Percentiles rank a stretch among this genome's conserved stretches.
phyloP scores from a whole-genome alignment of 495 filamentous ascomycete species.

The Evansstolkia leycettana region DNA sequence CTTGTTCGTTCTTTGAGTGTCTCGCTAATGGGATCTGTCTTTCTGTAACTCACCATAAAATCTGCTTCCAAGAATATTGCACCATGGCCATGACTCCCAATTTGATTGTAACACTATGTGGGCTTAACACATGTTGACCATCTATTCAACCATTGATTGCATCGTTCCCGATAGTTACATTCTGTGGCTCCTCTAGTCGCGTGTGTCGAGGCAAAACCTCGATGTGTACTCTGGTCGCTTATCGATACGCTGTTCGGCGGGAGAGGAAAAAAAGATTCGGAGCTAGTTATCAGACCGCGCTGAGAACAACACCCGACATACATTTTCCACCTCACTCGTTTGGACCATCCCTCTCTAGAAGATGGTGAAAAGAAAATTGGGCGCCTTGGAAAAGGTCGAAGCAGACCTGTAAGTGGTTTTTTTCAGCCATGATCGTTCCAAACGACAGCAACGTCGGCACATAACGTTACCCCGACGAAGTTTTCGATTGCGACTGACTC shows the following conservation, averaged over 20 bases:
- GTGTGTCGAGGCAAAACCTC: neutral
- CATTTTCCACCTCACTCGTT: slow-evolving; percentile 1
- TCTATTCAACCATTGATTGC: too few relatives aligned
- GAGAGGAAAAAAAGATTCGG: slow-evolving; percentile 31
- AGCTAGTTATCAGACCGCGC: slow-evolving; percentile 8
- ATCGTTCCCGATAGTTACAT: too few relatives aligned
- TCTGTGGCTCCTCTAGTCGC: slow-evolving; percentile 3
- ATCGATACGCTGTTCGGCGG: slow-evolving; percentile 27
- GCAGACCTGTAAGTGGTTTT: slow-evolving; percentile 55
- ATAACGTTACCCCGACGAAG: slow-evolving; percentile 4
- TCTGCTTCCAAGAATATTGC: neutral
- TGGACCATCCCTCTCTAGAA: slow-evolving; percentile 8
- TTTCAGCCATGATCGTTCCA: slow-evolving; percentile 2
- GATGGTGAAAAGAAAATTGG: slow-evolving; percentile 78
- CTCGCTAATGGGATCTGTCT: too few relatives aligned
- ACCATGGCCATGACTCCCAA: too few relatives aligned
- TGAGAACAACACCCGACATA: slow-evolving; percentile 7
- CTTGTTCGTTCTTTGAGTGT: slow-evolving; percentile 11
- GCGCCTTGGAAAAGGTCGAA: slow-evolving; percentile 88
- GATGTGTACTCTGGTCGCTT: slow-evolving; percentile 17
- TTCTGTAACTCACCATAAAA: too few relatives aligned
- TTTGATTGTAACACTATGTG: too few relatives aligned
- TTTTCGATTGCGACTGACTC: slow-evolving; percentile 15
- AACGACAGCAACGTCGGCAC: slow-evolving; percentile 6
- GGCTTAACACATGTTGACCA: too few relatives aligned